Conservation (phyloP, 129 eudicot genomes). For the Sambucus nigra region DNA sequence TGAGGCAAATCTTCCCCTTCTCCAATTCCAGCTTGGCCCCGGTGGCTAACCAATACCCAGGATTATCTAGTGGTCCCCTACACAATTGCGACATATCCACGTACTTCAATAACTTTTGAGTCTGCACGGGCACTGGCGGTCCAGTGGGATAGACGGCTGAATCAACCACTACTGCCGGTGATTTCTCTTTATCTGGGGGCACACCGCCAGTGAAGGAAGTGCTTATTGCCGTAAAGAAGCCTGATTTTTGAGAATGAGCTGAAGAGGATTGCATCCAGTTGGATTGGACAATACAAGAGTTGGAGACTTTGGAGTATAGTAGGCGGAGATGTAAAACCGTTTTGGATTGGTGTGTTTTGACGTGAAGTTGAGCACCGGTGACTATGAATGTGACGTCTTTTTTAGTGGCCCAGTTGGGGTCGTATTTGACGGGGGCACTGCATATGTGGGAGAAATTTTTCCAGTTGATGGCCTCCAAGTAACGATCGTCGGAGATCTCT, state of each 20-base stretch:
- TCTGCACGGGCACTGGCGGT: constrained; percentile 69
- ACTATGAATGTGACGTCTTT: constrained; percentile 51
- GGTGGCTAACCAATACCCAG: constrained; percentile 89
- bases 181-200: constrained; percentile 42
- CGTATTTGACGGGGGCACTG: constrained; percentile 65
- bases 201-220: constrained; percentile 24
- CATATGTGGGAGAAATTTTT: constrained; percentile 61
- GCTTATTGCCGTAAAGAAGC: constrained; percentile 50
- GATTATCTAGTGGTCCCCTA: constrained; percentile 68
- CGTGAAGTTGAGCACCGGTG: constrained; percentile 76
- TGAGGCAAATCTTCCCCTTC: constrained; percentile 62
- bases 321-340: constrained; percentile 68
- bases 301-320: constrained; percentile 42
- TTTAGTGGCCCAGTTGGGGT: constrained; percentile 36
- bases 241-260: constrained; percentile 32
- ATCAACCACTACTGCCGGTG: constrained; percentile 47
- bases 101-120: constrained; percentile 55
- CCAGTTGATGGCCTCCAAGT: constrained; percentile 66
- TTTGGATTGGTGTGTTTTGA: constrained; percentile 43
- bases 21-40: constrained; percentile 73
- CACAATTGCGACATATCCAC: constrained; percentile 68
- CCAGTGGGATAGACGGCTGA: constrained; percentile 73
- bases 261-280: constrained; percentile 50
- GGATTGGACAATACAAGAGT: constrained; percentile 43
- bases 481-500: constrained; percentile 32